phyloP scores from a whole-genome alignment of 2,329 filamentous ascomycete genomes.

The Sarocladium oryzae region DNA sequence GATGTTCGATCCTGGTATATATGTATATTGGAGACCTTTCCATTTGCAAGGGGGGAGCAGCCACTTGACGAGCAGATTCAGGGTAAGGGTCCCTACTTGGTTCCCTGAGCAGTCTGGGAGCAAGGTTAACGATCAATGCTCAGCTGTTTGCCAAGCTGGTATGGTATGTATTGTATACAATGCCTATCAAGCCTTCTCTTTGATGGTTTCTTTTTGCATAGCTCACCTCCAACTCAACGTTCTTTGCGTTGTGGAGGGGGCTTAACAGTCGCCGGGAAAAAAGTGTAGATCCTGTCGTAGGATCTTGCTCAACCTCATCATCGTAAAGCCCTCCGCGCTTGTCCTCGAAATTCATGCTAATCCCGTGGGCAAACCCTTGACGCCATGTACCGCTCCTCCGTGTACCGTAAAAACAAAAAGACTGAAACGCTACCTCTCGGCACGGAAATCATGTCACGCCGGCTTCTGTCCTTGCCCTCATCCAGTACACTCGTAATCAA shows the following conservation, averaged over 20 bases:
- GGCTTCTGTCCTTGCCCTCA: neutral
- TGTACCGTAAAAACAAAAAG: conserved; percentile 7
- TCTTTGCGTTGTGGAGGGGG: neutral
- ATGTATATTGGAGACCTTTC: too few species aligned
- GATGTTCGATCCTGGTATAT: too few species aligned
- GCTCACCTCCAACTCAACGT: too few species aligned
- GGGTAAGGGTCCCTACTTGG: neutral
- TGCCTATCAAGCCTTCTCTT: neutral
- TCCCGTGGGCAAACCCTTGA: conserved; percentile 1
- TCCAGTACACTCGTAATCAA: neutral
- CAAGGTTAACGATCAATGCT: neutral
- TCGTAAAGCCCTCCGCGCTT: neutral
- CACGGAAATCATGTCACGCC: neutral
- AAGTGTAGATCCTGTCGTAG: neutral
- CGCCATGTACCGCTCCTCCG: conserved; percentile 6
- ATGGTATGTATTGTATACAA: conserved; percentile 2
- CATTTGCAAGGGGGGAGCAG: too few species aligned
- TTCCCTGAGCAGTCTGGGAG: neutral
- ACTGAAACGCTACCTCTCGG: neutral
- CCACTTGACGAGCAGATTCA: neutral
- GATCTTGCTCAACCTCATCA: neutral
- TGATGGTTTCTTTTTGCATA: neutral
- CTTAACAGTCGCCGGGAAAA: neutral
- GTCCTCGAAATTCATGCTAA: conserved; percentile 6
- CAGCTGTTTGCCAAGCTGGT: neutral